phyloP scores from a whole-genome alignment of 2,329 filamentous ascomycete genomes.

The Trichophaea hybrida region DNA sequence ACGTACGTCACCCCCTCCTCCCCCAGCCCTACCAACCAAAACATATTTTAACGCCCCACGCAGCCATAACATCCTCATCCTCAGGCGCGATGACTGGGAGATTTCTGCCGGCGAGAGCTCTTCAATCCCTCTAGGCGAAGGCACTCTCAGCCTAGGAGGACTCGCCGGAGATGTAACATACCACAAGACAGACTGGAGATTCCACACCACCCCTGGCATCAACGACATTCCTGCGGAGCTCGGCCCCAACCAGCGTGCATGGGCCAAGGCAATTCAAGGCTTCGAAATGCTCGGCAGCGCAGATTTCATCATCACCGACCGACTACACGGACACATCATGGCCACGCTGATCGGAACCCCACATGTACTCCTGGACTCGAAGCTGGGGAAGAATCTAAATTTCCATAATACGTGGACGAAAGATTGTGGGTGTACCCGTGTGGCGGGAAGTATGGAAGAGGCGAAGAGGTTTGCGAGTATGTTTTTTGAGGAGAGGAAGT shows the following conservation, averaged over 20 bases:
- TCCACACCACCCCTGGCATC: not conserved
- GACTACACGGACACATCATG: slow-evolving; percentile 8
- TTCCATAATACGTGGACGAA: slow-evolving; percentile 7
- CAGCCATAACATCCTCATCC: slow-evolving; percentile 1
- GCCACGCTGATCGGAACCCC: slow-evolving; percentile 3
- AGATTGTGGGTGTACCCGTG: slow-evolving; percentile 2
- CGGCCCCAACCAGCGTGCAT: slow-evolving; percentile 4
- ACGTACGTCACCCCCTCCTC: not conserved
- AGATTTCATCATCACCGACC: slow-evolving; percentile 5
- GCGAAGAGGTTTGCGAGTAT: slow-evolving; percentile 2
- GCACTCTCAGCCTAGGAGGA: not conserved
- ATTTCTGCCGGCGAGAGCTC: not conserved
- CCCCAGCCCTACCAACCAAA: not conserved
- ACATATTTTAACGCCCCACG: not conserved
- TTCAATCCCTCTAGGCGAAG: not conserved
- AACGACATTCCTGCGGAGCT: not conserved
- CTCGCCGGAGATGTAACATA: slow-evolving; percentile 1
- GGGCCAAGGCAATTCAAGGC: slow-evolving; percentile 3
- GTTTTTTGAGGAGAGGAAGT: slow-evolving; percentile 8
- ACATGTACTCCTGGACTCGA: slow-evolving; percentile 4
- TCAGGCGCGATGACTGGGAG: slow-evolving; percentile 4
- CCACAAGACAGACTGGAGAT: slow-evolving; percentile 5
- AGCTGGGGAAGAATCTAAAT: slow-evolving; percentile 5
- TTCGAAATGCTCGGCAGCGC: slow-evolving; percentile 4
- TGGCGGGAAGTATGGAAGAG: slow-evolving; percentile 2